Evolutionary conservation across 441 rosid species (phyloP).

Genomic region (Jatropha podagrica): DNA sequence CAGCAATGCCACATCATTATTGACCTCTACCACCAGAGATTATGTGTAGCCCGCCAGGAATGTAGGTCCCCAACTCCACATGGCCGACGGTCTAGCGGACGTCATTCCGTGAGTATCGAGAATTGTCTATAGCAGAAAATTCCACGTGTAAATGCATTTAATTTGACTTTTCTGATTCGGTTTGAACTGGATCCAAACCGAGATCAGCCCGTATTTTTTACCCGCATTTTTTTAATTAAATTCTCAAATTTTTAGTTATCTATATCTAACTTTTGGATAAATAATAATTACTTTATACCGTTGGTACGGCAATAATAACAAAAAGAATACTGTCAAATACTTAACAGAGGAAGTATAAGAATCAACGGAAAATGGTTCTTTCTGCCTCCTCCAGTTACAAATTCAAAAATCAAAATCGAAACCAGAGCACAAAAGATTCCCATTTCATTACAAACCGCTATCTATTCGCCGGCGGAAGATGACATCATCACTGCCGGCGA

Average conservation of each 20-base stretch:
- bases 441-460: background rate
- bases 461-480: constrained; percentile 11
- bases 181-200: no score
- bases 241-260: no score
- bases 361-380: no score
- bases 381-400: background rate
- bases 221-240: no score
- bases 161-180: no score
- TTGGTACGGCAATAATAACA: no score
- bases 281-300: no score
- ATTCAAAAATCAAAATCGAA: background rate
- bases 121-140: background rate
- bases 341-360: background rate
- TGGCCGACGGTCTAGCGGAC: background rate
- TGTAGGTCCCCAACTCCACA: background rate
- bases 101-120: background rate
- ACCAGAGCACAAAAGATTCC: background rate
- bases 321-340: no score
- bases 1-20: background rate
- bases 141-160: no score
- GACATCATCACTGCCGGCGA: constrained; percentile 18
- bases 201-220: no score
- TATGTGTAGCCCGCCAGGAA: background rate
- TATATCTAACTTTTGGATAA: no score
- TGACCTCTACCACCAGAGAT: background rate